Base-by-base conservation (phyloP, 192 early-diverging fungal genomes). In the Umbelopsis ramanniana region DNA sequence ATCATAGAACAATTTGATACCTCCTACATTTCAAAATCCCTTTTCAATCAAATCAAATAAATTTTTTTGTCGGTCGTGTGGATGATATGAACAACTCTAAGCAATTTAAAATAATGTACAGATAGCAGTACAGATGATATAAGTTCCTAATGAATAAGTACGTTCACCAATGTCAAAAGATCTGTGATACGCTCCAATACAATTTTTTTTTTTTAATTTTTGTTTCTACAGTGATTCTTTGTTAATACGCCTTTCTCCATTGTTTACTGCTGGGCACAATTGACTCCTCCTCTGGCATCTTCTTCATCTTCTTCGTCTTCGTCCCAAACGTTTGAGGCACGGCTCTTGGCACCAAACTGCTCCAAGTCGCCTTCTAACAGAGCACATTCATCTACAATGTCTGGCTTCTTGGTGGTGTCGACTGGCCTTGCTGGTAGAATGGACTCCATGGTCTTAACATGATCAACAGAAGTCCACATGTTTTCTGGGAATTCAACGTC, bases 401-500 rank as follows among this genome's bases (percentile, higher is more conserved):
- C 85, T n/a, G 79, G 77, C 26, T 81, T 76, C 8, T 50, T 74
- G 2, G 81, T 29, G 9, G 26, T 15, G 0, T 63, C 35, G 2
- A 52, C 63, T 7, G 76, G 71, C 19, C 45, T 40, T 52, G 75
- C 73, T 8, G 83, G 78, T 54, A 84, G 55, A 38, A 73, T 54
- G 12, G 57, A 24, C 22, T 66, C 70, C 19, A 75, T 38, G 52
- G 76, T 70, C 52, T 76, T 75, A 19, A 85, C 9, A 55, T 77
- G 74, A 2, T 68, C 72, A 4, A 79, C 52, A n/a, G 74, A 54
- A 45, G 74, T 63, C 80, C 86, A 86, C 47, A 76, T 77, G 35
- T 82, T 77, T 29, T 75, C 48, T 24, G 97, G 97, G 84, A 99
- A 98, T 76, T 87, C 88, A 52, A 99, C 88, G 57, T 91, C 89